These are phyloP conservation scores for Ceriops tagal DNA, from an alignment of 345 rosid genomes.

Conservation along the genomic window DNA sequence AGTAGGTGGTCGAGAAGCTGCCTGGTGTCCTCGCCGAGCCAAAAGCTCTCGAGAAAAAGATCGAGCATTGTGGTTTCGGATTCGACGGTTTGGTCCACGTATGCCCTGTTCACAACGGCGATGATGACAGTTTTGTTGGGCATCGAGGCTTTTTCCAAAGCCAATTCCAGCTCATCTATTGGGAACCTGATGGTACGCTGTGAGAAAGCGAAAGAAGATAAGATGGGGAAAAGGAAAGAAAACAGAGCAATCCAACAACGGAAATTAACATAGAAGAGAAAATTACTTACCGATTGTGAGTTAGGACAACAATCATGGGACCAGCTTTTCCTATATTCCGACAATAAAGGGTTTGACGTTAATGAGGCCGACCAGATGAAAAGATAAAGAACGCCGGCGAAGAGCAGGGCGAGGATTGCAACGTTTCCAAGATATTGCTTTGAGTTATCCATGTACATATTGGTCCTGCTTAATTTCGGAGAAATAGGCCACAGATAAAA, in stretches of 20 bases:
- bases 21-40: conserved; percentile 26
- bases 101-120: conserved; percentile 25
- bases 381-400: conserved; percentile 36
- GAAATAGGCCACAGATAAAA: too few relatives aligned
- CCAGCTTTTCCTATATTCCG: conserved; percentile 3
- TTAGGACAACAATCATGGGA: background rate
- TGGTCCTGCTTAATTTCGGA: too few relatives aligned
- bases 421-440: conserved; percentile 16
- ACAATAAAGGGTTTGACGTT: conserved; percentile 19
- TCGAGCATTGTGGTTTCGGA: conserved; percentile 24
- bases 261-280: too few relatives aligned
- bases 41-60: conserved; percentile 28
- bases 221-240: too few relatives aligned
- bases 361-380: conserved; percentile 20
- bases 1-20: conserved; percentile 22
- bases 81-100: conserved; percentile 15
- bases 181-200: conserved; percentile 4
- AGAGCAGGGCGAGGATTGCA: conserved; percentile 28
- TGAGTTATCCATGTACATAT: conserved; percentile 26
- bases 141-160: conserved; percentile 43
- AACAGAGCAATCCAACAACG: too few relatives aligned
- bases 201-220: too few relatives aligned
- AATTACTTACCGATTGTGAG: conserved; percentile 27
- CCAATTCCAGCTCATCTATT: conserved; percentile 43
- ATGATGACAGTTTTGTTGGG: conserved; percentile 30